Evolutionary conservation across 2,329 filamentous ascomycete genomes (phyloP).

Genomic region (Sporothrix globosa): DNA sequence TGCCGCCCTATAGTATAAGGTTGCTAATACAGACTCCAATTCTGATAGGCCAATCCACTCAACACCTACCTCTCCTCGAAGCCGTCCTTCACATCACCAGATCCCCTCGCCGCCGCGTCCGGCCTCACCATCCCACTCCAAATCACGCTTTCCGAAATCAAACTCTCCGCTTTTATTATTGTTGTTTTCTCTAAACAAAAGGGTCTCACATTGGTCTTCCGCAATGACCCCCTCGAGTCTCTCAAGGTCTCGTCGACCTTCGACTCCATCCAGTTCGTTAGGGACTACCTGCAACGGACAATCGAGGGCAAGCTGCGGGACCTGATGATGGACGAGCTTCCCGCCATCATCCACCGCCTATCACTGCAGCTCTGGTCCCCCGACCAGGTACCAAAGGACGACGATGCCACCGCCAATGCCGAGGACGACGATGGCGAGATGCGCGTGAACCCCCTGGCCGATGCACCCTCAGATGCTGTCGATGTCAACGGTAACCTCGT

Average conservation of each 20-base stretch:
- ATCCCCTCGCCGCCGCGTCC: conserved; percentile 86
- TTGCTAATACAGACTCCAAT: conserved; percentile 53
- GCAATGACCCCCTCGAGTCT: conserved; percentile 96
- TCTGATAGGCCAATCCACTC: conserved; percentile 78
- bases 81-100: conserved; percentile 87
- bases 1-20: conserved; percentile 40
- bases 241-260: conserved; percentile 99
- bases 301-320: conserved; percentile 92
- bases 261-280: conserved; percentile 97
- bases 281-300: conserved; percentile 93
- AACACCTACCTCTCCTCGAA: conserved; percentile 95
- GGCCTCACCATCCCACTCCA: conserved; percentile 96
- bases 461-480: conserved; percentile 78
- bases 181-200: conserved; percentile 97
- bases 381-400: conserved; percentile 73
- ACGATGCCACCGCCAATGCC: conserved; percentile 58
- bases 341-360: conserved; percentile 91
- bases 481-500: conserved; percentile 78
- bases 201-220: conserved; percentile 92
- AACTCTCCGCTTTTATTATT: conserved; percentile 95
- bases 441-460: conserved; percentile 78
- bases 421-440: conserved; percentile 60
- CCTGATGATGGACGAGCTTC: conserved; percentile 96
- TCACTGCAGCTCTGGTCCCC: conserved; percentile 89
- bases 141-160: conserved; percentile 94